A percentile compares a stretch with the other conserved stretches of the same genome.
Conservation (phyloP, 148 eudicot genomes). For the Rhododendron williamsianum region DNA sequence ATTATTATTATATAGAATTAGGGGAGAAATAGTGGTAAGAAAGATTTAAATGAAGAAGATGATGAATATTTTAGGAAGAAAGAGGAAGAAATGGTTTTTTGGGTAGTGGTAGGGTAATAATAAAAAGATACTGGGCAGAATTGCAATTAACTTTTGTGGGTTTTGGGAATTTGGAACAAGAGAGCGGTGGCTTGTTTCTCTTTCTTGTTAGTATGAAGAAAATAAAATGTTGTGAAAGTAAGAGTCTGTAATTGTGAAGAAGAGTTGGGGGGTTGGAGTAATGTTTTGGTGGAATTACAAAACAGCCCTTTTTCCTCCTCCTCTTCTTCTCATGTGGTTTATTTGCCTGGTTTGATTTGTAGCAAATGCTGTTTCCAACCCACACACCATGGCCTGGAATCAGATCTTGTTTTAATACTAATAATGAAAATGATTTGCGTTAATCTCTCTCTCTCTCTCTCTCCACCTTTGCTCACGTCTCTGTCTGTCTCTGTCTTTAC, state of each 20-base stretch:
- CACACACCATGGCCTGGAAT: background rate
- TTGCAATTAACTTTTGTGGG: background rate
- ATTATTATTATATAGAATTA: background rate
- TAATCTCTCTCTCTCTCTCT: background rate
- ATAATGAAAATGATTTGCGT: background rate
- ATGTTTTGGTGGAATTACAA: constrained; percentile 15
- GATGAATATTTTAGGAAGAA: background rate
- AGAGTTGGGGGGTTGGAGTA: background rate
- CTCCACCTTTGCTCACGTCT: background rate
- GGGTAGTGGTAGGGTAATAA: background rate
- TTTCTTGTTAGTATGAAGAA: background rate
- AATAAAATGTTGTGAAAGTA: background rate
- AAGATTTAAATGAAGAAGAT: background rate
- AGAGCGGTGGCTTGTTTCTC: background rate
- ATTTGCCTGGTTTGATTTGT: background rate
- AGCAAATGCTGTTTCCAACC: background rate
- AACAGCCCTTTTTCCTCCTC: background rate
- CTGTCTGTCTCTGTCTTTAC: background rate
- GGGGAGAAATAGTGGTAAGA: background rate
- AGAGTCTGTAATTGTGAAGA: background rate
- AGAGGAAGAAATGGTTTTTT: background rate
- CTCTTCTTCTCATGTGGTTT: background rate
- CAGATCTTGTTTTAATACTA: background rate
- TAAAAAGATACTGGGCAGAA: background rate
- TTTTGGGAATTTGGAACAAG: constrained; percentile 5